These are phyloP conservation scores for Daldinia childiae DNA, from an alignment of 495 filamentous ascomycete species.

Conservation along the genomic window DNA sequence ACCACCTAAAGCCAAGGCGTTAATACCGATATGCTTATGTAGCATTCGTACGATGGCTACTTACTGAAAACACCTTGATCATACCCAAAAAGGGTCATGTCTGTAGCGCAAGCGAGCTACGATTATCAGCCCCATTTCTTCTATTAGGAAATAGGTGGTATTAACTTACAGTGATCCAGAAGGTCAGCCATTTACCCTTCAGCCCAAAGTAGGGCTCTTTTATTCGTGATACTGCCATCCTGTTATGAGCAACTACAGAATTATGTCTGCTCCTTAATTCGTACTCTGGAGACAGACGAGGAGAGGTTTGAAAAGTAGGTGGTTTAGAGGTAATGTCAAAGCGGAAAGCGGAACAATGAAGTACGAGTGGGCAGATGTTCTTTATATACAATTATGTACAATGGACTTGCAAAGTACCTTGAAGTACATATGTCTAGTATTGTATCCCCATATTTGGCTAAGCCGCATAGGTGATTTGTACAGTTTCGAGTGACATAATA, in stretches of 20 bases:
- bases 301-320: not conserved
- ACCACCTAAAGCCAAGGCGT: slow-evolving; percentile 52
- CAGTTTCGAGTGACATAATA: slow-evolving; percentile 15
- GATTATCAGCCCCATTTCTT: slow-evolving; percentile 1
- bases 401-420: not conserved
- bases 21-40: slow-evolving; percentile 2
- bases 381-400: slow-evolving; percentile 30
- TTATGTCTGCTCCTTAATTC: slow-evolving; percentile 8
- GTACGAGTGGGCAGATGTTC: not conserved
- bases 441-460: slow-evolving; percentile 8
- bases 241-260: not conserved
- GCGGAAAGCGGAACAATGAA: not conserved
- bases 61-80: slow-evolving; percentile 57
- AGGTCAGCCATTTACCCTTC: slow-evolving; percentile 65
- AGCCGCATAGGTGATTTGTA: not conserved
- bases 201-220: slow-evolving; percentile 66
- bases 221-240: slow-evolving; percentile 20
- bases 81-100: slow-evolving; percentile 70
- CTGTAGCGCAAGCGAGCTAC: slow-evolving; percentile 63
- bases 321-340: too few relatives aligned
- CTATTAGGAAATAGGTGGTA: not conserved
- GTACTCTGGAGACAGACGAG: slow-evolving; percentile 7
- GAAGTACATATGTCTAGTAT: not conserved
- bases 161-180: slow-evolving; percentile 63
- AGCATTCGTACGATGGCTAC: not conserved